Conservation (phyloP, 176 grass and related monocot species). For the Phyllostachys edulis region DNA sequence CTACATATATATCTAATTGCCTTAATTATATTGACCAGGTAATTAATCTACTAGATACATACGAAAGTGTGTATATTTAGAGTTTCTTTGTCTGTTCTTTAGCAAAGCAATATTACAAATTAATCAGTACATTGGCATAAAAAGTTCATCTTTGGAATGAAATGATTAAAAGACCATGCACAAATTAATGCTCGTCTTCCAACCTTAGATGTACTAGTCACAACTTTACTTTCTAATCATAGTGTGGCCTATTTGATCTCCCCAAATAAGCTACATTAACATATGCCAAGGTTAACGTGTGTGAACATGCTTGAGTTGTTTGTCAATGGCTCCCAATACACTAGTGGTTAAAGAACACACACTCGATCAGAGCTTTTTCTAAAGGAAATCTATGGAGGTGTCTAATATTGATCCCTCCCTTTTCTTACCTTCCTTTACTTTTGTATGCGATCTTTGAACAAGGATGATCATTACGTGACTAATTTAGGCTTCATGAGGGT, state of each 20-base stretch:
- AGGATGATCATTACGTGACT: slow-evolving; percentile 6
- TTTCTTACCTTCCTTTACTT: slow-evolving; percentile 19
- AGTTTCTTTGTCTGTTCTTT: slow-evolving; percentile 2
- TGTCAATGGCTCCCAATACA: slow-evolving; percentile 44
- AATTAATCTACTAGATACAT: not conserved
- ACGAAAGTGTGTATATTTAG: not conserved
- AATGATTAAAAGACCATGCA: slow-evolving; percentile 38
- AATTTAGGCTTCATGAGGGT: slow-evolving; percentile 7
- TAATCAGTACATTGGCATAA: not conserved
- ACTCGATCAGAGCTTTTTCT: slow-evolving; percentile 19
- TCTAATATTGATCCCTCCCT: slow-evolving; percentile 27
- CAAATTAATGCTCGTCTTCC: slow-evolving; percentile 21
- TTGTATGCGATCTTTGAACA: slow-evolving; percentile 37
- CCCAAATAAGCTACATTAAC: not conserved
- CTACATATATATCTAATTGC: not conserved
- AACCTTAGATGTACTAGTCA: slow-evolving; percentile 25
- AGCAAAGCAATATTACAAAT: not conserved
- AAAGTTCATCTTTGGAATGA: slow-evolving; percentile 13
- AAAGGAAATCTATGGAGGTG: slow-evolving; percentile 45
- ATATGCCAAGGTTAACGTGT: slow-evolving; percentile 21
- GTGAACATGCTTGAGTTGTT: slow-evolving; percentile 36
- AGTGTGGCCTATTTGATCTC: not conserved
- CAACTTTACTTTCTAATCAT: slow-evolving; percentile 39
- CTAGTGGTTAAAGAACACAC: slow-evolving; percentile 29
- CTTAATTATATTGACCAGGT: not conserved